Evolutionary conservation across 192 early-diverging fungal species (phyloP).

Genomic region (Irineochytrium annulatum): DNA sequence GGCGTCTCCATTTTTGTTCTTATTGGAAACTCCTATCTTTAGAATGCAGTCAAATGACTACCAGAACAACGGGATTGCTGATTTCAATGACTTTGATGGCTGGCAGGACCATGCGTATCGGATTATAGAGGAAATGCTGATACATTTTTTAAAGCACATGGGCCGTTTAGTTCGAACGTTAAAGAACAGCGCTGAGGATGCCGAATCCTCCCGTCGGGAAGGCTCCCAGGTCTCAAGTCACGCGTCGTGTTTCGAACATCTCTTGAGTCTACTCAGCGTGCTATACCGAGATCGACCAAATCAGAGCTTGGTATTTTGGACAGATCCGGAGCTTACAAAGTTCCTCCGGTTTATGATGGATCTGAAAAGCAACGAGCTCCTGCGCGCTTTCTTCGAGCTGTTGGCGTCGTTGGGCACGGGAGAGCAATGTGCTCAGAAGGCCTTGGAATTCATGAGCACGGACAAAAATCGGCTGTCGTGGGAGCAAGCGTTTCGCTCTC

Average conservation of each 20-base stretch:
- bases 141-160: constrained; percentile 14
- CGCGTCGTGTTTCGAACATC: constrained; percentile 39
- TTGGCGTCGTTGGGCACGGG: constrained; percentile 81
- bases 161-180: constrained; percentile 18
- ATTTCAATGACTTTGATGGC: constrained; percentile 15
- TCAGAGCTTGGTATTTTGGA: constrained; percentile 45
- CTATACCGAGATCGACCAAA: constrained; percentile 76
- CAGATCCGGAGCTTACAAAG: constrained; percentile 36
- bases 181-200: constrained; percentile 24
- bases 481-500: constrained; percentile 23
- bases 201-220: constrained; percentile 11
- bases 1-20: constrained; percentile 16
- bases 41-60: no score
- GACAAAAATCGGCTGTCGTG: constrained; percentile 19
- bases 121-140: constrained; percentile 9
- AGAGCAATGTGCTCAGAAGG: constrained; percentile 54
- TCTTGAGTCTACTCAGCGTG: constrained; percentile 68
- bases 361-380: constrained; percentile 27
- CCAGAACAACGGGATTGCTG: background rate
- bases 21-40: no score
- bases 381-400: constrained; percentile 70
- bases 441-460: constrained; percentile 52
- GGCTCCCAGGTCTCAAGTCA: background rate
- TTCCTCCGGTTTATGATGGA: constrained; percentile 49
- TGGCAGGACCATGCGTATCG: constrained; percentile 3